These are phyloP conservation scores for Cystobasidium onofrii DNA, from an alignment of 768 basidiomycete genomes.

Conservation along the genomic window DNA sequence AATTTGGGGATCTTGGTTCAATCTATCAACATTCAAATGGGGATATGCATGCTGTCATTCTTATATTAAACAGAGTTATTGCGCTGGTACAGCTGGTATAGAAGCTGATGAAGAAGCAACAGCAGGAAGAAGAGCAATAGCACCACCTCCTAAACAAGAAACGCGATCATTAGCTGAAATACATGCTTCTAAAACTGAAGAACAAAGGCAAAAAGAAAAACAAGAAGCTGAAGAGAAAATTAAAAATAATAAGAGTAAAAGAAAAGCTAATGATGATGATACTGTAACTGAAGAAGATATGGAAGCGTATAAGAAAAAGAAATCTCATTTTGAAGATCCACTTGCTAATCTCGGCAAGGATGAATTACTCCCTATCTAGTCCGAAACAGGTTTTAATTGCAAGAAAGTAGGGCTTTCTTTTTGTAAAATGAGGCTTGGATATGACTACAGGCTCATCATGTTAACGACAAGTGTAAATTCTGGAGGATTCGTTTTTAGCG, in stretches of 20 bases:
- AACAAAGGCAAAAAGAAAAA: constrained; percentile 8
- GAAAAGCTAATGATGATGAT: constrained; percentile 13
- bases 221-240: constrained; percentile 28
- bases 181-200: constrained; percentile 39
- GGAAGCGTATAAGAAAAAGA: constrained; percentile 30
- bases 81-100: constrained; percentile 34
- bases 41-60: constrained; percentile 95
- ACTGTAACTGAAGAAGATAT: constrained; percentile 33
- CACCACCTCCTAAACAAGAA: constrained; percentile 2
- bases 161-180: constrained; percentile 42
- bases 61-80: constrained; percentile 47
- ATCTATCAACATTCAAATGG: constrained; percentile 63
- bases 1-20: constrained; percentile 98
- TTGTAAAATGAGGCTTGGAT: too few relatives aligned
- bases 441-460: too few relatives aligned
- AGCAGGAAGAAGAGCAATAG: background rate
- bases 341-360: constrained; percentile 28
- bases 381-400: too few relatives aligned
- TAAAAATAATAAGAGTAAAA: background rate
- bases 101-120: constrained; percentile 22
- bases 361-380: constrained; percentile 31
- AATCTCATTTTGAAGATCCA: constrained; percentile 32
- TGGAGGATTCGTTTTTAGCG: too few relatives aligned
- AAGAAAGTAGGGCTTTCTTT: too few relatives aligned
- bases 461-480: too few relatives aligned